A percentile compares a stretch with the other conserved stretches of the same genome.
Evolutionary conservation across 1,139 yeast species (phyloP).

Genomic region (Lodderomyces margitis): DNA sequence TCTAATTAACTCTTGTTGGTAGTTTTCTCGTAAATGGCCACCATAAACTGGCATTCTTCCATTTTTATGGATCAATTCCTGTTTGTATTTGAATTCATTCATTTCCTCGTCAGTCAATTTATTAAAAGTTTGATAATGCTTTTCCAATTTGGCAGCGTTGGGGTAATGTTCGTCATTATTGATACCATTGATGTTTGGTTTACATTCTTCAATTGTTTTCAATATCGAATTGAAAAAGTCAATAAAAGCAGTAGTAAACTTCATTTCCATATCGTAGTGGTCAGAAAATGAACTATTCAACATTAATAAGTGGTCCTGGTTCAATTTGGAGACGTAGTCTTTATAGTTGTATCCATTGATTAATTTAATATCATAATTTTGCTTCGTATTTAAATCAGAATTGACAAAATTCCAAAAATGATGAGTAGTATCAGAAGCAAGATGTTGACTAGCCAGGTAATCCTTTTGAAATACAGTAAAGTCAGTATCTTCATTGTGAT

Average conservation of each 20-base stretch:
- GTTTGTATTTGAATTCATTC: conserved; percentile 6
- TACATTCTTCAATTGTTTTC: conserved; percentile 18
- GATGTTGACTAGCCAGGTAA: conserved; percentile 7
- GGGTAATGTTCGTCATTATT: conserved; percentile 31
- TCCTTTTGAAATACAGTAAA: conserved; percentile 19
- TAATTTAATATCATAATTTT: conserved; percentile 15
- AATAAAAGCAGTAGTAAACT: conserved; percentile 18
- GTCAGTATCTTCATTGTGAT: conserved; percentile 16
- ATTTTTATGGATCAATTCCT: conserved; percentile 9
- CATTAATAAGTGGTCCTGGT: conserved; percentile 9
- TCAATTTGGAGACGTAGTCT: conserved; percentile 10
- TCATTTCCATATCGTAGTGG: conserved; percentile 18
- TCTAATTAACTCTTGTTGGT: conserved; percentile 28
- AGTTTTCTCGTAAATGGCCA: conserved; percentile 36
- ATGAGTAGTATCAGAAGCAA: conserved; percentile 13
- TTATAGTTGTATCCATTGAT: conserved; percentile 25
- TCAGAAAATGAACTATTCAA: conserved; percentile 15
- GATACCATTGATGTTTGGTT: conserved; percentile 23
- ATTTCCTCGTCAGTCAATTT: conserved; percentile 10
- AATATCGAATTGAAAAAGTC: conserved; percentile 21
- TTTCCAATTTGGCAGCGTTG: conserved; percentile 19
- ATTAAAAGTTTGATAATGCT: conserved; percentile 19
- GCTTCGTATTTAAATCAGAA: conserved; percentile 14
- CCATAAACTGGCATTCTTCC: conserved; percentile 34
- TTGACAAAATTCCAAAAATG: conserved; percentile 19